Base-by-base conservation (phyloP, 192 early-diverging fungal species). In the Haplosporangium gracile region DNA sequence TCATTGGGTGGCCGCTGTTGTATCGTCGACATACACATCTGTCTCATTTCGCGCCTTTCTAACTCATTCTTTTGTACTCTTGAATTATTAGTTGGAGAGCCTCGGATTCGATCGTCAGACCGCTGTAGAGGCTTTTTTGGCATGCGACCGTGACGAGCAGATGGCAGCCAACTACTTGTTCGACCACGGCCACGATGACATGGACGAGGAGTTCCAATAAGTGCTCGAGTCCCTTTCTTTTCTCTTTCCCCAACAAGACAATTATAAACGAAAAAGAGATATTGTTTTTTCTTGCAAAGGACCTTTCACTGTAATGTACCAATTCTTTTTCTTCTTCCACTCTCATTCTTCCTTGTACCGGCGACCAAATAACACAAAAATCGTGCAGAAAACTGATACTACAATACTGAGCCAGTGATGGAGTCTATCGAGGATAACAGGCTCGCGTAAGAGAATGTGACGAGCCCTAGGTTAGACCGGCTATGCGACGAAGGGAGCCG, bases 111-210 rank as follows among this genome's bases (percentile, higher is more conserved):
- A 95, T 75, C 91, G 96, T 65, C 92, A 92, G 55, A 72, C 92
- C 7, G 98, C 94, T 49, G 93, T 98, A 75, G 96, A 99, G 89
- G 98, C 98, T 38, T 99, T 93, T 90, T 93, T 99, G 90, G 96
- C 97, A 22, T 99, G 98, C 85, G 98, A 99, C 76, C 98, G 97
- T 88, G 97, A 99, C 89, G 98, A 99, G 91, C 96, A 99, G 85
- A 87, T 98, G 82, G 96, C 98, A 1, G 98, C 98, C 24, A 99
- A 99, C 89, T 99, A 96, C 87, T 82, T 99, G 85, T 97, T 98
- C 89, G 97, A 99, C 42, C 91, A 96, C 74, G 90, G 90, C 15
- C 34, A 89, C 60, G 93, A 96, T 22, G 92, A 94, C 32, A 75
- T 76, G 78, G 78, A 86, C 11, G 83, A 86, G 53, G 83, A 81